phyloP scores from a whole-genome alignment of 768 basidiomycete genomes.

The Sutorius australiensis region DNA sequence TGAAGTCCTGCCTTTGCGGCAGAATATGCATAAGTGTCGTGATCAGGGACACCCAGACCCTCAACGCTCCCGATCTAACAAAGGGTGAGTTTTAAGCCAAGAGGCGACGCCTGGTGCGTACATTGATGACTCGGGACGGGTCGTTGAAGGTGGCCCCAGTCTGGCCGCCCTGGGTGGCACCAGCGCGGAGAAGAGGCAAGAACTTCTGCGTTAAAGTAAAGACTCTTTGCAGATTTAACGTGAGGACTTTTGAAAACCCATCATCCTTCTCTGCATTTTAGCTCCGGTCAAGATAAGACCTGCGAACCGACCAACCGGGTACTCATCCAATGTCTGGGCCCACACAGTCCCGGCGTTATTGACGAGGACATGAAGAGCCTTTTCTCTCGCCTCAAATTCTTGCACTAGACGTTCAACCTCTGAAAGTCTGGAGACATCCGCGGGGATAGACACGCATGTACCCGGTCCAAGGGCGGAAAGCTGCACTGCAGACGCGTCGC shows the following conservation, averaged over 20 bases:
- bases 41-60: conserved; percentile 46
- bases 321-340: conserved; percentile 45
- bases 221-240: conserved; percentile 58
- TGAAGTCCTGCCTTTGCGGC: conserved; percentile 61
- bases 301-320: conserved; percentile 34
- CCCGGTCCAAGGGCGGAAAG: conserved; percentile 53
- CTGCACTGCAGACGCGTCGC: conserved; percentile 48
- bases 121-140: conserved; percentile 60
- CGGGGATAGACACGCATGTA: conserved; percentile 49
- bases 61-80: conserved; percentile 61
- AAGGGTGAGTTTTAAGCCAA: not conserved
- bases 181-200: conserved; percentile 52
- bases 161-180: conserved; percentile 38
- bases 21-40: conserved; percentile 65
- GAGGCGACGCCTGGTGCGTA: conserved; percentile 21
- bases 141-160: conserved; percentile 37
- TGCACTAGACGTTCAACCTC: conserved; percentile 52
- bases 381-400: conserved; percentile 50
- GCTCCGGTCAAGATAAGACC: not conserved
- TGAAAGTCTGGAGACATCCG: conserved; percentile 49
- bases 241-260: conserved; percentile 59
- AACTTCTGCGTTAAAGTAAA: conserved; percentile 62
- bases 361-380: conserved; percentile 52
- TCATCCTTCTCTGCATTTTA: conserved; percentile 37
- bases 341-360: conserved; percentile 66